Evolutionary conservation across 306 rosid genomes (phyloP).

Genomic region (Vicia villosa): DNA sequence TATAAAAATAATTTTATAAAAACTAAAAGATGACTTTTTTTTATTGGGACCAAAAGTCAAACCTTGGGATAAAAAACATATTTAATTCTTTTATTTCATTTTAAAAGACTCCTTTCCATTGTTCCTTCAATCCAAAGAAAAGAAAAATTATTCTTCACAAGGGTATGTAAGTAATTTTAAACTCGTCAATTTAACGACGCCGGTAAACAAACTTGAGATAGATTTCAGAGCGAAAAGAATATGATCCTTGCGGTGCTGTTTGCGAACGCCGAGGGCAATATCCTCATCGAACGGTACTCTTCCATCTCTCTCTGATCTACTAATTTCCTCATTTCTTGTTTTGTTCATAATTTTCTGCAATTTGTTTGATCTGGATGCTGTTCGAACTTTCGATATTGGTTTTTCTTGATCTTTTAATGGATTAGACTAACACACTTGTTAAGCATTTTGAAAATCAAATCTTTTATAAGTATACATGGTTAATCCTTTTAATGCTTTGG

Average conservation of each 20-base stretch:
- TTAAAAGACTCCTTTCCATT: too few species aligned
- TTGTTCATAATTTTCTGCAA: neutral
- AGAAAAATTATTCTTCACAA: neutral
- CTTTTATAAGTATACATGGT: too few species aligned
- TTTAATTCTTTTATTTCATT: too few species aligned
- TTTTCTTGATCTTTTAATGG: neutral
- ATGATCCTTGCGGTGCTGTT: constrained; percentile 81
- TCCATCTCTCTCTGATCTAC: neutral
- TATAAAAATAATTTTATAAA: too few species aligned
- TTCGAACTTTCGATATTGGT: neutral
- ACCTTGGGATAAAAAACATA: too few species aligned
- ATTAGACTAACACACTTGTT: too few species aligned
- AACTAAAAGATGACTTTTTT: too few species aligned
- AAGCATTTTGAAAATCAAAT: too few species aligned
- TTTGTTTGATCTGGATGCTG: neutral
- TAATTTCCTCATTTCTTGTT: neutral
- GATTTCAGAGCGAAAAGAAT: neutral
- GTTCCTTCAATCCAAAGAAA: too few species aligned
- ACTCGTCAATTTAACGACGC: neutral
- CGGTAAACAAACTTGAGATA: neutral
- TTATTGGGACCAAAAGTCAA: too few species aligned
- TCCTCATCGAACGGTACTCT: constrained; percentile 61
- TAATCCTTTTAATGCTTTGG: neutral
- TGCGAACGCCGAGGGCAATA: constrained; percentile 75
- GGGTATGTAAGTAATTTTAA: constrained; percentile 2